Conservation (phyloP, 2,329 filamentous ascomycete genomes). For the Nemania sp. region DNA sequence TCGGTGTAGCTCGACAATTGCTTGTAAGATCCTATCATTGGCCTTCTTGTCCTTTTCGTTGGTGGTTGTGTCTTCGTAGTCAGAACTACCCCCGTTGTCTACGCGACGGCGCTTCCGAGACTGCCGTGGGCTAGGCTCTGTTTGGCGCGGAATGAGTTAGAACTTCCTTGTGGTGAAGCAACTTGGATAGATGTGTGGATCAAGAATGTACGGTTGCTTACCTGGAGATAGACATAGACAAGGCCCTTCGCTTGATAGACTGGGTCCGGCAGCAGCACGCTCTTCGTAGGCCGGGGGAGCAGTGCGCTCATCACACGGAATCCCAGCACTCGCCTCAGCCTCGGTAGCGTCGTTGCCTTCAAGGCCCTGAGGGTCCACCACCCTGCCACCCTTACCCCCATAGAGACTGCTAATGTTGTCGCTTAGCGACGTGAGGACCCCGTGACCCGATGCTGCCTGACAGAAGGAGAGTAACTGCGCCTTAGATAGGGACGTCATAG, state of each 20-base stretch:
- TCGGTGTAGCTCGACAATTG: conserved; percentile 21
- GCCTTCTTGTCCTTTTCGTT: background rate
- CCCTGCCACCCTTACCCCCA: conserved; percentile 30
- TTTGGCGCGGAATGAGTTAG: background rate
- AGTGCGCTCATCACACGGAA: background rate
- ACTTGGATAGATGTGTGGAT: background rate
- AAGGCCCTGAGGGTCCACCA: conserved; percentile 9
- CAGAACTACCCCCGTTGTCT: background rate
- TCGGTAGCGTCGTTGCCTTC: background rate
- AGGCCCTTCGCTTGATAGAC: conserved; percentile 6
- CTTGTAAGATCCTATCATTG: conserved; percentile 13
- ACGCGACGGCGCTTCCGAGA: conserved; percentile 25
- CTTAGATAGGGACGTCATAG: conserved; percentile 20
- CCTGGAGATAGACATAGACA: conserved; percentile 20
- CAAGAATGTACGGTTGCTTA: conserved; percentile 2
- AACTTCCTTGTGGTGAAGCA: background rate
- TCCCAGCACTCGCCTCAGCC: background rate
- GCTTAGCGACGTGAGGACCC: conserved; percentile 2
- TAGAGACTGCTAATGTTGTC: conserved; percentile 27
- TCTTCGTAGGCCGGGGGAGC: conserved; percentile 28
- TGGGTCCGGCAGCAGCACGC: conserved; percentile 3
- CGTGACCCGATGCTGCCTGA: conserved; percentile 12
- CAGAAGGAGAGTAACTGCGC: conserved; percentile 22
- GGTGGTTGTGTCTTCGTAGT: background rate
- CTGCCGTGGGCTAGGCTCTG: conserved; percentile 1